These are phyloP conservation scores for Cyberlindnera veronae DNA, from an alignment of 805 yeast species.

Conservation along the genomic window DNA sequence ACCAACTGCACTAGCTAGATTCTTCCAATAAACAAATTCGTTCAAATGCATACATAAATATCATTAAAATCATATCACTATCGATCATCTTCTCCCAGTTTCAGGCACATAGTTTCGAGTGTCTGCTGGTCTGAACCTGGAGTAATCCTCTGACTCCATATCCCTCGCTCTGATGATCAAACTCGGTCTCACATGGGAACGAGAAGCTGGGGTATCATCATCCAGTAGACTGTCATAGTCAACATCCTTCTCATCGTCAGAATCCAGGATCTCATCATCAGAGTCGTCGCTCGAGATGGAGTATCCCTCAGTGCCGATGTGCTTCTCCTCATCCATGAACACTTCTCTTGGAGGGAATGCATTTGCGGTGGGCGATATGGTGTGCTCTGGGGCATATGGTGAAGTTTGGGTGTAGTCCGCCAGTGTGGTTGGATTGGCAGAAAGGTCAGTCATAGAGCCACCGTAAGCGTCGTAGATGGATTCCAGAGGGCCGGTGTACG, in stretches of 20 bases:
- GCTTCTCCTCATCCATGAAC: conserved; percentile 14
- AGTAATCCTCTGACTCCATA: conserved; percentile 26
- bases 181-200: conserved; percentile 19
- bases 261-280: conserved; percentile 1
- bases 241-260: background rate
- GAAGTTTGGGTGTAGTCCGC: no score
- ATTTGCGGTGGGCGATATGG: background rate
- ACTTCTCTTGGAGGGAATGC: conserved; percentile 7
- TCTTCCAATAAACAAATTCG: no score
- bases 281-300: background rate
- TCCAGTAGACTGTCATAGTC: conserved; percentile 10
- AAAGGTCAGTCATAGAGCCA: no score
- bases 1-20: no score
- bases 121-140: conserved; percentile 8
- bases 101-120: conserved; percentile 3
- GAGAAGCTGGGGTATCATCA: conserved; percentile 1
- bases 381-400: no score
- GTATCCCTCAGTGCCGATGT: conserved; percentile 1
- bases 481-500: background rate
- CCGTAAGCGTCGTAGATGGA: background rate
- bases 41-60: no score
- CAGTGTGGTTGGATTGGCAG: no score
- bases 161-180: conserved; percentile 20
- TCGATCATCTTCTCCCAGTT: background rate
- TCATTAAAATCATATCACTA: background rate